Base-by-base conservation (phyloP, 176 grass and related monocot species). In the Olyra latifolia region DNA sequence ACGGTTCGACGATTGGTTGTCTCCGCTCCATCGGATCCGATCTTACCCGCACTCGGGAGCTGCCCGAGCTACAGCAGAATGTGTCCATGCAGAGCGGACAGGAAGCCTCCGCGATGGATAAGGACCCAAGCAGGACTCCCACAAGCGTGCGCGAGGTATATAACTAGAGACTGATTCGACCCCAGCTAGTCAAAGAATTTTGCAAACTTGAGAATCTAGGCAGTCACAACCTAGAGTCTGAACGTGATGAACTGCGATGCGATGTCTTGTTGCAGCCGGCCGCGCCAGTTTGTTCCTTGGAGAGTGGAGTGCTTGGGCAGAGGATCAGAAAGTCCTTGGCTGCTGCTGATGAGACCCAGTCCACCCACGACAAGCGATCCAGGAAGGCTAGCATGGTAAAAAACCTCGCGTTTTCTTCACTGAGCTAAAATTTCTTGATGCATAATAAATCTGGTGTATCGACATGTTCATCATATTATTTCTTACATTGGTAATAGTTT, bases 1-100 rank as follows among this genome's bases (percentile, higher is more conserved):
- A 95, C 24, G 90, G 65, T 29, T 99, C 90, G 13, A 99, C 96
- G 40, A 87, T 93, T 13, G 97, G 97, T 52, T 87, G 88, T 54
- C 54, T 99, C 67, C 84, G 93, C 56, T 95, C 96, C n/a, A 35
- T 99, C 23, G 93, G 96, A 56, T 99, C 93, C 63, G 93, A 99
- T 86, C 86, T 95, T 68, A 99, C 93, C 13, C 90, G 86, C 57
- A 99, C 88, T 14, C 73, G 79, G 73, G 90, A 89, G 42, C 77
- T 78, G 74, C 86, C 81, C 73, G 88, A 95, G 42, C 76, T 32
- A 65, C 82, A 91, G 65, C 86, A 89, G 47, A 84, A 78, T 71
- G 71, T 69, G 63, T 87, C 87, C 64, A 53, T 90, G 84, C 84
- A 86, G 42, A 88, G 74, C 16, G 69, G 69, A 20, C 80, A 89